A percentile compares a stretch with the other conserved stretches of the same genome.
phyloP scores from a whole-genome alignment of 371 early-diverging fungal genomes.

The Lichtheimia ornata region DNA sequence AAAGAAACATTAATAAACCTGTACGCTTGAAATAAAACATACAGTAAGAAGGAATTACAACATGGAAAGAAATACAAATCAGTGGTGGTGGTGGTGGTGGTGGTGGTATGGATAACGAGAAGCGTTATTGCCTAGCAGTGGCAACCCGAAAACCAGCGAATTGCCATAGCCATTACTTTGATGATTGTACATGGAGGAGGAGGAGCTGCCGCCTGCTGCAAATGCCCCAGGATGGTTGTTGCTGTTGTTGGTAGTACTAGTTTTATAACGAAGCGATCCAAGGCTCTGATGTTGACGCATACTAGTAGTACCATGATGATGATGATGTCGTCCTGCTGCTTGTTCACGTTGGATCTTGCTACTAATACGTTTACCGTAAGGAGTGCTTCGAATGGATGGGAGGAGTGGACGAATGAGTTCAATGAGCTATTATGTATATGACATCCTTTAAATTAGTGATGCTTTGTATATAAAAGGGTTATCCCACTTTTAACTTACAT shows the following conservation, averaged over 20 bases:
- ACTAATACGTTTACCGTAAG: constrained; percentile 88
- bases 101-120: constrained; percentile 15
- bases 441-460: too few species aligned
- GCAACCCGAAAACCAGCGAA: constrained; percentile 17
- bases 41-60: too few species aligned
- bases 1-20: too few species aligned
- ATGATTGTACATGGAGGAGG: neutral
- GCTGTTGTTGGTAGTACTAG: neutral
- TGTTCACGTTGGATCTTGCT: constrained; percentile 73
- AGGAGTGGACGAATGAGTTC: constrained; percentile 79
- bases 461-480: neutral
- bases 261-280: constrained; percentile 9
- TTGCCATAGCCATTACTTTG: neutral
- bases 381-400: constrained; percentile 81
- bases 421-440: constrained; percentile 53
- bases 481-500: constrained; percentile 33
- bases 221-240: neutral
- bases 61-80: too few species aligned
- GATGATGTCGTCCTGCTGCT: constrained; percentile 8
- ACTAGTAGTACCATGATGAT: constrained; percentile 1
- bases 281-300: constrained; percentile 14
- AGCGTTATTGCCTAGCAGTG: constrained; percentile 8
- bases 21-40: too few species aligned
- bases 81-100: neutral
- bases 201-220: too few species aligned